These are phyloP conservation scores for Plasmopara viticola DNA, from an alignment of 352 stramenopile species.

Conservation along the genomic window DNA sequence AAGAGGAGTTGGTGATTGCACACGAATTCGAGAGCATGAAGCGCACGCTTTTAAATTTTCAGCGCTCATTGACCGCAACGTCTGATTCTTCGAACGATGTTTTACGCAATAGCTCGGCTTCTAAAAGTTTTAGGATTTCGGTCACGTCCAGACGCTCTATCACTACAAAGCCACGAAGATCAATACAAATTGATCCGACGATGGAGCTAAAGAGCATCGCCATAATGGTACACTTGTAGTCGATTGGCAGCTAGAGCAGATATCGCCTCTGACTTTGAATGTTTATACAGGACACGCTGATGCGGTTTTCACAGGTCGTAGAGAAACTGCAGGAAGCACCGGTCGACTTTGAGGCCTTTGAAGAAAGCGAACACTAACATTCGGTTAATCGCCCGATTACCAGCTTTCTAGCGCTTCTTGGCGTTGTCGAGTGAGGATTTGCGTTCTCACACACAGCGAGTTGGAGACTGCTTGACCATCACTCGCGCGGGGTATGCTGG, in stretches of 20 bases:
- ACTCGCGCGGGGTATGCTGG: too few relatives aligned
- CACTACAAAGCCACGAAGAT: conserved; percentile 19
- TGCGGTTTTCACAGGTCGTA: conserved; percentile 55
- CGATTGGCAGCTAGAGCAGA: background rate
- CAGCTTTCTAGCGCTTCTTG: too few relatives aligned
- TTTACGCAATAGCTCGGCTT: conserved; percentile 18
- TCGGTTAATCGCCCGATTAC: background rate
- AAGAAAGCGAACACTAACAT: conserved; percentile 15
- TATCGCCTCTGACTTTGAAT: background rate
- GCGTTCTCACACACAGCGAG: too few relatives aligned
- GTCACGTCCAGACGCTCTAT: conserved; percentile 12
- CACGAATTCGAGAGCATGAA: conserved; percentile 48
- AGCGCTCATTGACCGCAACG: conserved; percentile 41
- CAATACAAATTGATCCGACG: conserved; percentile 31
- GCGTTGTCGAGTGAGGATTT: too few relatives aligned
- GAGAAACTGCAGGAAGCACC: conserved; percentile 50
- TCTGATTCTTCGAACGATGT: conserved; percentile 24
- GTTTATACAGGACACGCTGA: conserved; percentile 39
- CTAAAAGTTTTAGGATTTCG: conserved; percentile 11
- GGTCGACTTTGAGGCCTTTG: conserved; percentile 37
- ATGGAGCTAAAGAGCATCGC: conserved; percentile 50
- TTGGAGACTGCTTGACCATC: too few relatives aligned
- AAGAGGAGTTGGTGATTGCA: conserved; percentile 37
- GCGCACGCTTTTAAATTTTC: conserved; percentile 44
- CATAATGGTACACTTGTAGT: conserved; percentile 35